Evolutionary conservation across 768 basidiomycete genomes (phyloP).

Genomic region (Pleurotus citrinopileatus): DNA sequence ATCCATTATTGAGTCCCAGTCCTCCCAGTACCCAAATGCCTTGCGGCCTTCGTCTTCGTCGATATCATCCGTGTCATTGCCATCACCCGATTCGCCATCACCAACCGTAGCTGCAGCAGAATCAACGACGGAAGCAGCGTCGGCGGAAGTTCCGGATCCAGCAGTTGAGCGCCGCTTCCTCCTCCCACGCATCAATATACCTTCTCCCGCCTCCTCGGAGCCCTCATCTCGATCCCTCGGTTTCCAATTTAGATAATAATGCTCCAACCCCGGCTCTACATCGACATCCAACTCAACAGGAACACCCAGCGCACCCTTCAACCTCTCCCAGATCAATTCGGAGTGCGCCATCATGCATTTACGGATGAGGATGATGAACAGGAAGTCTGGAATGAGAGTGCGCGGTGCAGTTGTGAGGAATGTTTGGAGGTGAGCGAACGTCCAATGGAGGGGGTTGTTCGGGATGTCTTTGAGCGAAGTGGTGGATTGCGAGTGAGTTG

Average conservation of each 20-base stretch:
- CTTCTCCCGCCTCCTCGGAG: slow-evolving; percentile 22
- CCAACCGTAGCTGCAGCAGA: not conserved
- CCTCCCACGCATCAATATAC: slow-evolving; percentile 5
- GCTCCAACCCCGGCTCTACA: slow-evolving; percentile 25
- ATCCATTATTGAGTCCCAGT: slow-evolving; percentile 45
- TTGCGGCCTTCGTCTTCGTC: slow-evolving; percentile 40
- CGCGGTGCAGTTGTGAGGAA: slow-evolving; percentile 70
- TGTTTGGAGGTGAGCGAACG: slow-evolving; percentile 61
- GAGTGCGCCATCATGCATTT: slow-evolving; percentile 72
- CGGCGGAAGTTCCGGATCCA: slow-evolving; percentile 2
- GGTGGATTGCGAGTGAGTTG: slow-evolving; percentile 3
- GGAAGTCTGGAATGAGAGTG: slow-evolving; percentile 58
- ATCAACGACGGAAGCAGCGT: too few relatives aligned
- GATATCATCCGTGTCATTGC: slow-evolving; percentile 26
- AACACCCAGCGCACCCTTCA: slow-evolving; percentile 85
- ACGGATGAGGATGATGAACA: slow-evolving; percentile 75
- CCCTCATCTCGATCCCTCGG: slow-evolving; percentile 22
- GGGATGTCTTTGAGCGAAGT: slow-evolving; percentile 26
- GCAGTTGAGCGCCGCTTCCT: slow-evolving; percentile 18
- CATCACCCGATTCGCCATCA: not conserved
- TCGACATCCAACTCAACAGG: slow-evolving; percentile 81
- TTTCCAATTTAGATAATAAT: slow-evolving; percentile 10
- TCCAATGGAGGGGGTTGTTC: slow-evolving; percentile 67
- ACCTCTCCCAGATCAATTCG: slow-evolving; percentile 88
- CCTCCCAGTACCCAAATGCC: slow-evolving; percentile 38